Conservation (phyloP, 306 rosid genomes). For the Vigna angularis region DNA sequence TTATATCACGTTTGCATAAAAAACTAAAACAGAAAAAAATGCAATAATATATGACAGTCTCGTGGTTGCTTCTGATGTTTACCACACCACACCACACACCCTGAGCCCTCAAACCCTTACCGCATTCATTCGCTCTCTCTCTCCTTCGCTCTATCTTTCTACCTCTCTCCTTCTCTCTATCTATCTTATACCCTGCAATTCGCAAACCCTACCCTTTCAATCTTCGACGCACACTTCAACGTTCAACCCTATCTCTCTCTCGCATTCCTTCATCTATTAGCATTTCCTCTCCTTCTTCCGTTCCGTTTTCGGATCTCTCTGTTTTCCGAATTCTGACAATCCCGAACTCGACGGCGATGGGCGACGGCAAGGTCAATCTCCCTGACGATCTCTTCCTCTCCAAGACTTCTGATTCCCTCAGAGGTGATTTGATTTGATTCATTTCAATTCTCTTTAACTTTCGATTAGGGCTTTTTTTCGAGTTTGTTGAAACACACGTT, state of each 20-base stretch:
- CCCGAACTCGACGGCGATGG: conserved; percentile 51
- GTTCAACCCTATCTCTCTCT: conserved; percentile 24
- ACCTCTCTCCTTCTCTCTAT: conserved; percentile 39
- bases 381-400: conserved; percentile 69
- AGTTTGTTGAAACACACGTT: conserved; percentile 15
- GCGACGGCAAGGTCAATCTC: conserved; percentile 62
- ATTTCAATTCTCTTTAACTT: not conserved
- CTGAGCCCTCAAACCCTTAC: conserved; percentile 53
- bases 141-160: conserved; percentile 32
- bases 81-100: conserved; percentile 23
- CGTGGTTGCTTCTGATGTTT: conserved; percentile 48
- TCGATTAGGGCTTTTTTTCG: conserved; percentile 42
- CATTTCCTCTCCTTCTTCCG: conserved; percentile 31
- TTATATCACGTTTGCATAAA: not conserved
- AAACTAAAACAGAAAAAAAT: not conserved
- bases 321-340: conserved; percentile 38
- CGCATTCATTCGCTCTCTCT: conserved; percentile 29
- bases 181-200: conserved; percentile 53
- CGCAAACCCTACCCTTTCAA: conserved; percentile 53
- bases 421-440: conserved; percentile 48
- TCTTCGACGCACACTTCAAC: conserved; percentile 26
- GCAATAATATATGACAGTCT: conserved; percentile 41
- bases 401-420: conserved; percentile 52
- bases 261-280: conserved; percentile 27
- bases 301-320: conserved; percentile 43